Conservation (phyloP, 495 filamentous ascomycete species). For the Penicillium lividum region DNA sequence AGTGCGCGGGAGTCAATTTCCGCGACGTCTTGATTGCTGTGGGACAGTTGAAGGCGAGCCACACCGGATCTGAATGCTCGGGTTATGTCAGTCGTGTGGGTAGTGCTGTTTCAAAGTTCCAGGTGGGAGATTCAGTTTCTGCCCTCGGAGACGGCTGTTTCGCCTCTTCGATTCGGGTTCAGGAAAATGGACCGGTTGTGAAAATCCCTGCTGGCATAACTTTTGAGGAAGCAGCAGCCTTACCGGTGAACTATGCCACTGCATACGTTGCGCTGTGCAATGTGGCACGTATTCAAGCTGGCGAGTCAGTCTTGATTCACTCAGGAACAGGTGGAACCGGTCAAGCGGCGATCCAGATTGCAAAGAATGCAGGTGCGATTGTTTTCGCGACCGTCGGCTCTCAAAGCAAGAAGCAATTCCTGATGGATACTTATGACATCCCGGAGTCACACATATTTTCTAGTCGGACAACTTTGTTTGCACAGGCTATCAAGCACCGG, state of each 20-base stretch:
- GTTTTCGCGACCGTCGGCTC: conserved; percentile 50
- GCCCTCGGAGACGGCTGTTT: neutral
- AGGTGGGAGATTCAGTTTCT: neutral
- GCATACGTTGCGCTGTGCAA: conserved; percentile 3
- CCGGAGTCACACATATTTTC: conserved; percentile 47
- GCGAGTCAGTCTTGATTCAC: conserved; percentile 51
- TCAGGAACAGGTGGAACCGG: conserved; percentile 51
- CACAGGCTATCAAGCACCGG: conserved; percentile 39
- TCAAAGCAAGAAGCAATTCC: conserved; percentile 38
- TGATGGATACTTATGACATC: conserved; percentile 38
- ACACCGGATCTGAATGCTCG: neutral
- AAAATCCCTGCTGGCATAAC: too few species aligned
- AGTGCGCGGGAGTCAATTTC: conserved; percentile 3
- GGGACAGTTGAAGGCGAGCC: conserved; percentile 1
- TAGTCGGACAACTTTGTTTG: conserved; percentile 44
- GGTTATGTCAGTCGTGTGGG: conserved; percentile 1
- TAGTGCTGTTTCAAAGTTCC: neutral
- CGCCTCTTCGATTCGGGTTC: neutral
- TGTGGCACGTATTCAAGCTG: conserved; percentile 15
- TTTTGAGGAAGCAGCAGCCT: neutral
- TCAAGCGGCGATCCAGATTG: conserved; percentile 45
- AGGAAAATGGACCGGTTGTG: too few species aligned
- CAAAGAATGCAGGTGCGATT: conserved; percentile 31
- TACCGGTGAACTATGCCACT: conserved; percentile 6
- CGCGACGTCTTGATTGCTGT: conserved; percentile 20